Conservation (phyloP, 345 rosid genomes). For the Microthlaspi erraticum region DNA sequence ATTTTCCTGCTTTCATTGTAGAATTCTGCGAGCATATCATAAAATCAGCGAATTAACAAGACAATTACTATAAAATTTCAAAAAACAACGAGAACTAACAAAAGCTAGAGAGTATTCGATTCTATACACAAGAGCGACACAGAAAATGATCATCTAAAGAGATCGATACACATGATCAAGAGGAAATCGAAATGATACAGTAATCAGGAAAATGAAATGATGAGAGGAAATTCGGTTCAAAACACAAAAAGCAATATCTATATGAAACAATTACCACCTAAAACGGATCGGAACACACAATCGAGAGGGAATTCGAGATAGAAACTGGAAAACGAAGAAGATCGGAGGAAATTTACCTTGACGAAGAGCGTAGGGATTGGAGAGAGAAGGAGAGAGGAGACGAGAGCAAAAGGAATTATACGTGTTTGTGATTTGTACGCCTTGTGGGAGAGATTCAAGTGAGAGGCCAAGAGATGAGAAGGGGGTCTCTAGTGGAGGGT, state of each 20-base stretch:
- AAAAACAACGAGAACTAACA: not conserved
- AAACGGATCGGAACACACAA: constrained; percentile 8
- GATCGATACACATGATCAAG: constrained; percentile 1
- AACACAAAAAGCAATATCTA: not conserved
- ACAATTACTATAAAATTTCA: not conserved
- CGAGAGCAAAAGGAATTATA: not conserved
- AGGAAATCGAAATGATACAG: not conserved
- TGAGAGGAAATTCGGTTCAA: not conserved
- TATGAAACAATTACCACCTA: not conserved
- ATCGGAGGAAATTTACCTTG: constrained; percentile 24
- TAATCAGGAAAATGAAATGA: not conserved
- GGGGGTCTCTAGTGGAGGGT: constrained; percentile 27
- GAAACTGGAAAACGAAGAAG: constrained; percentile 10
- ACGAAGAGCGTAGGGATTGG: constrained; percentile 10
- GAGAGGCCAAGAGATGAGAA: constrained; percentile 33
- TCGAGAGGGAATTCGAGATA: constrained; percentile 2
- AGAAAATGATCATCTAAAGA: not conserved
- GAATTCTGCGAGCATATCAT: constrained; percentile 52
- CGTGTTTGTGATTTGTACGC: constrained; percentile 30
- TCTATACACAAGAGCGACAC: not conserved
- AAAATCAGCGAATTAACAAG: constrained; percentile 41
- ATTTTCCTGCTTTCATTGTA: constrained; percentile 90
- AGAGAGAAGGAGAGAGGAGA: constrained; percentile 15
- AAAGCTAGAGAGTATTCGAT: not conserved
- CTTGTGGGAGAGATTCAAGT: constrained; percentile 30